A percentile compares a stretch with the other conserved stretches of the same genome.
These are phyloP conservation scores for Aureobasidium subglaciale DNA, from an alignment of 2,329 filamentous ascomycete genomes.

Conservation along the genomic window DNA sequence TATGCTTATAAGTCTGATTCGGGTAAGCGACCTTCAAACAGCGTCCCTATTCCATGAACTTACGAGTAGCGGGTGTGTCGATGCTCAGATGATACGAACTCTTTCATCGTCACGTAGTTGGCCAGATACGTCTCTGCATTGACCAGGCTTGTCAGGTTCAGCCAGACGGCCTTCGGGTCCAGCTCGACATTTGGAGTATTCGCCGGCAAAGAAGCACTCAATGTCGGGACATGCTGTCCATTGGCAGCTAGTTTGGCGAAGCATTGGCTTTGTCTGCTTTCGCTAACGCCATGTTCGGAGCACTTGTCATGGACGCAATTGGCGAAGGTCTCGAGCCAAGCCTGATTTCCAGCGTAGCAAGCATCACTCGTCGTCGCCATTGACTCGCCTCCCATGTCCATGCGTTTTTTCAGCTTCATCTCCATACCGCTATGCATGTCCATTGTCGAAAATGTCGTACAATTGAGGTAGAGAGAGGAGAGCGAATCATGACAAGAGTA, in stretches of 20 bases:
- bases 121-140: slow-evolving; percentile 23
- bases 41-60: slow-evolving; percentile 1
- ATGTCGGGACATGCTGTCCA: neutral
- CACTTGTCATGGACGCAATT: slow-evolving; percentile 26
- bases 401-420: neutral
- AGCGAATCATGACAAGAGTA: slow-evolving; percentile 21
- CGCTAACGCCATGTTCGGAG: slow-evolving; percentile 10
- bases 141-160: slow-evolving; percentile 29
- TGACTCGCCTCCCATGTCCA: slow-evolving; percentile 9
- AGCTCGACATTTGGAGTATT: slow-evolving; percentile 15
- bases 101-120: slow-evolving; percentile 23
- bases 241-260: neutral
- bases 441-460: slow-evolving; percentile 3
- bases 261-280: neutral
- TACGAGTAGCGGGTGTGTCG: slow-evolving; percentile 28
- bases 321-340: slow-evolving; percentile 26
- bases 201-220: neutral
- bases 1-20: slow-evolving; percentile 19
- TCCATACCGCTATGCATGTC: neutral
- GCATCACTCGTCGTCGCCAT: slow-evolving; percentile 20
- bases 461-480: slow-evolving; percentile 8
- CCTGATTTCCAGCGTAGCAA: slow-evolving; percentile 26
- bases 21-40: neutral
- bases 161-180: neutral
- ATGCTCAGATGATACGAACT: slow-evolving; percentile 26